Base-by-base conservation (phyloP, 345 rosid species). In the Gossypium longicalyx region DNA sequence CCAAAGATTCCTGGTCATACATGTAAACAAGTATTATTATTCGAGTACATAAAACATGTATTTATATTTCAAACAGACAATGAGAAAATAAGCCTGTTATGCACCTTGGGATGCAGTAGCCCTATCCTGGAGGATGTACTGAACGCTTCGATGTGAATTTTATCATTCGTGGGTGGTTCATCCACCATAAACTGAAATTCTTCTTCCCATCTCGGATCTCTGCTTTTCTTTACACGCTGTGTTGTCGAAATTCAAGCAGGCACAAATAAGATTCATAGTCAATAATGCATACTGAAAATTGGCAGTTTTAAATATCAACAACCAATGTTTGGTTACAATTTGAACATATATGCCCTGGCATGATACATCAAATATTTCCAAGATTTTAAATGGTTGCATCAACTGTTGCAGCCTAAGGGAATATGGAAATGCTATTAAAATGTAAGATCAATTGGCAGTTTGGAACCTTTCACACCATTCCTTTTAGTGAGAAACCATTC, bases 191-290 rank as follows among this genome's bases (percentile, higher is more conserved):
- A 96, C 80, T 90, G 89, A 77, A 91, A 93, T 67, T 91, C 97
- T 74, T 93, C 99, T 66, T 90, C 97, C 97, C 97, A 93, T 80
- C 92, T 91, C 6, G 99, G 99, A 56, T 90, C 98, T 84, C 99
- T 78, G 80, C 84, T 89, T 84, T 91, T 93, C 91, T 91, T 91
- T 66, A 93, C 58, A 38, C 83, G 82, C 99, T 96, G 86, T 69
- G 75, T 54, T 10, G 1, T 25, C 48, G 1, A 49, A n/a, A 57
- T 60, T 29, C 64, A 19, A 41, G 12, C 38, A 56, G 2, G 74
- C 19, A 71, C 20, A 71, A 12, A 7, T 38, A 38, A 19, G 3
- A 29, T 70, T 38, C 48, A 53, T 15, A 4, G 34, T 4, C 25
- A 17, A 52, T 51, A 29, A 27, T 16, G 23, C 60, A 27, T 29